Percentiles rank a stretch among this genome's conserved stretches.
phyloP scores from a whole-genome alignment of 2,329 filamentous ascomycete genomes.

The Fusarium veterinarium region DNA sequence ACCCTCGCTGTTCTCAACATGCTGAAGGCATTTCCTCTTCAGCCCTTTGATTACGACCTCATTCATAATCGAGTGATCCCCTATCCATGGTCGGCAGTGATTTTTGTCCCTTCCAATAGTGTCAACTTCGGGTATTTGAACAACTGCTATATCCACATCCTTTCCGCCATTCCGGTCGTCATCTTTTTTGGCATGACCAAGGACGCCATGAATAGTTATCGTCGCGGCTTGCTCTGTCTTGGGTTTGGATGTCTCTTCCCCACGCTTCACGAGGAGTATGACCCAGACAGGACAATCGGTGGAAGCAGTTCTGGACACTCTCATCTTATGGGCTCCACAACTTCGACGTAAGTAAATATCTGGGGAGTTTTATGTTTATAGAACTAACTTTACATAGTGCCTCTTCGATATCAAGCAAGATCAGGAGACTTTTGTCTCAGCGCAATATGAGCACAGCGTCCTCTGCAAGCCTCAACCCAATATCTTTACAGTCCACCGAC shows the following conservation, averaged over 20 bases:
- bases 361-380: no score
- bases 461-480: constrained; percentile 5
- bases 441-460: constrained; percentile 34
- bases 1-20: constrained; percentile 58
- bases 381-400: constrained; percentile 8
- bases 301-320: constrained; percentile 40
- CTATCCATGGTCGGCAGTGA: constrained; percentile 60
- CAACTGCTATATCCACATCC: constrained; percentile 61
- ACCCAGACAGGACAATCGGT: constrained; percentile 48
- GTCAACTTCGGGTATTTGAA: constrained; percentile 57
- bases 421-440: constrained; percentile 37
- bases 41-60: constrained; percentile 55
- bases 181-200: constrained; percentile 67
- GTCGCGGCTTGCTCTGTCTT: constrained; percentile 51
- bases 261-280: constrained; percentile 53
- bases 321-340: constrained; percentile 30
- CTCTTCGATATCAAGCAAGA: constrained; percentile 35
- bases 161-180: constrained; percentile 61
- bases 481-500: constrained; percentile 1
- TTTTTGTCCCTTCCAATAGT: constrained; percentile 56
- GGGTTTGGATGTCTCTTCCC: constrained; percentile 60
- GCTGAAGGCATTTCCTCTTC: constrained; percentile 39
- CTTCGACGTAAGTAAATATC: constrained; percentile 35
- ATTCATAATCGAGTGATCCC: constrained; percentile 55
- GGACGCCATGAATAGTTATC: constrained; percentile 64